Conservation (phyloP, 2,329 filamentous ascomycete species). For the Penicillium vulpinum region DNA sequence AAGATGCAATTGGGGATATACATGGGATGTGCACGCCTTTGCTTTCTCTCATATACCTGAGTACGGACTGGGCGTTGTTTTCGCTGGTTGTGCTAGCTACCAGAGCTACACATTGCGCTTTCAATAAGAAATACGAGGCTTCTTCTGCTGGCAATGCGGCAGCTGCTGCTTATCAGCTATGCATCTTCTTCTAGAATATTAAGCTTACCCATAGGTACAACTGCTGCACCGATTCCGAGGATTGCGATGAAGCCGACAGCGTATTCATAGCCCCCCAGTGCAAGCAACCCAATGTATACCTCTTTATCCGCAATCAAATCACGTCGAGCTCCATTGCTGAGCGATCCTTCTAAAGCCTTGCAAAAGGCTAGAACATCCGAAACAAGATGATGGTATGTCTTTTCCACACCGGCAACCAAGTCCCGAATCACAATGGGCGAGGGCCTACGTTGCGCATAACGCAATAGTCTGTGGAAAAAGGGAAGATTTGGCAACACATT, state of each 20-base stretch:
- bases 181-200: accelerated
- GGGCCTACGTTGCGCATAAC: constrained; percentile 29
- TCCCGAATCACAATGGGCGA: constrained; percentile 33
- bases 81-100: constrained; percentile 12
- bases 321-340: constrained; percentile 16
- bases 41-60: constrained; percentile 17
- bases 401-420: constrained; percentile 34
- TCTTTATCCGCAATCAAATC: constrained; percentile 30
- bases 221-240: constrained; percentile 35
- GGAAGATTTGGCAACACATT: constrained; percentile 35
- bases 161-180: constrained; percentile 13
- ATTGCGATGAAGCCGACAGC: constrained; percentile 38
- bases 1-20: constrained; percentile 27
- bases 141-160: constrained; percentile 32
- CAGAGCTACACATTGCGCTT: constrained; percentile 20
- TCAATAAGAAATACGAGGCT: constrained; percentile 33
- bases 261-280: constrained; percentile 40
- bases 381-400: constrained; percentile 35
- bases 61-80: constrained; percentile 15
- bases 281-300: constrained; percentile 36
- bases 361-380: constrained; percentile 34
- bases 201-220: constrained; percentile 36
- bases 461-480: constrained; percentile 35
- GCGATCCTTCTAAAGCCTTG: constrained; percentile 17
- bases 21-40: constrained; percentile 17